These are phyloP conservation scores for Keithomyces neogunnii DNA, from an alignment of 2,329 filamentous ascomycete genomes.

Conservation along the genomic window DNA sequence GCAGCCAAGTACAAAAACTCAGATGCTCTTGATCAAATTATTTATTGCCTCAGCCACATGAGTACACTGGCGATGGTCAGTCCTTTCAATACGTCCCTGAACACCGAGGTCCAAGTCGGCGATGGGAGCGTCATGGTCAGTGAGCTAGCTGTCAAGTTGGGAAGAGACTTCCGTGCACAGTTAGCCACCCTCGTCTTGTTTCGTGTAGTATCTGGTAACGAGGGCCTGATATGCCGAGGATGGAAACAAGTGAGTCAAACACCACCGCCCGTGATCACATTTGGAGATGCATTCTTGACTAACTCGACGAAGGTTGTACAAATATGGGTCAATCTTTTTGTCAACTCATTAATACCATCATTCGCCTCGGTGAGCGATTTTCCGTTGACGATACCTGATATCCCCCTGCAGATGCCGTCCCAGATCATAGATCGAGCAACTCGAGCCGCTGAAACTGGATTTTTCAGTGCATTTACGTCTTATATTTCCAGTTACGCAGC, in stretches of 20 bases:
- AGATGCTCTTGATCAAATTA: constrained; percentile 86
- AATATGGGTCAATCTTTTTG: constrained; percentile 91
- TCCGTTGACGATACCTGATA: constrained; percentile 64
- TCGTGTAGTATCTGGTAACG: constrained; percentile 79
- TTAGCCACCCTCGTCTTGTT: constrained; percentile 93
- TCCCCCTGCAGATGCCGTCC: constrained; percentile 83
- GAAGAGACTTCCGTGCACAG: constrained; percentile 86
- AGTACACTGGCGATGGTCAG: constrained; percentile 72
- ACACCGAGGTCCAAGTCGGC: constrained; percentile 89
- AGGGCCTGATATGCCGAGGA: constrained; percentile 63
- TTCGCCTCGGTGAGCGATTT: constrained; percentile 59
- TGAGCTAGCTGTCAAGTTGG: constrained; percentile 92
- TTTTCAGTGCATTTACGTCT: constrained; percentile 90
- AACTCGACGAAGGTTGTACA: constrained; percentile 58
- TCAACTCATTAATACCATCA: constrained; percentile 84
- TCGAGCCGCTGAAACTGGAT: constrained; percentile 68
- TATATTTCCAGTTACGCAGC: constrained; percentile 99
- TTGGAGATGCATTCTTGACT: constrained; percentile 9
- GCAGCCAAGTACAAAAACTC: constrained; percentile 75
- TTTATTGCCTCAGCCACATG: constrained; percentile 84
- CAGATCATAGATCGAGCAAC: constrained; percentile 86
- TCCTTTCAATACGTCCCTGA: constrained; percentile 75
- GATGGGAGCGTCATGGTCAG: constrained; percentile 97
- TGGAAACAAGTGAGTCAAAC: constrained; percentile 65
- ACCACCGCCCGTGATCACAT: background rate